A percentile compares a stretch with the other conserved stretches of the same genome.
phyloP scores from a whole-genome alignment of 257 asterid species.

The Solanum lignicaule region DNA sequence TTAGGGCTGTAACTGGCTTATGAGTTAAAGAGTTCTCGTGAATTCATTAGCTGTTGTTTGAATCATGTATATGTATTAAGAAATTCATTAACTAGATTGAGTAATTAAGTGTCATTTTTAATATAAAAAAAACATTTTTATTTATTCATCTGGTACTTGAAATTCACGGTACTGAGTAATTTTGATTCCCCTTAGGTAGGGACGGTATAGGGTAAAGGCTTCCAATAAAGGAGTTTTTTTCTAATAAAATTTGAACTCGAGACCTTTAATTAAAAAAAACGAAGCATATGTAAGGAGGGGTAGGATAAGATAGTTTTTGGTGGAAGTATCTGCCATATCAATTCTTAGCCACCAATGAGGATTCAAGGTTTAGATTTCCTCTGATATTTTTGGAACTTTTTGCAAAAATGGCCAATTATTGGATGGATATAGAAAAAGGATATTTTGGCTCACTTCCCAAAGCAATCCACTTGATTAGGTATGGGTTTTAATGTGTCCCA shows the following conservation, averaged over 20 bases:
- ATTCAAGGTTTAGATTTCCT: slow-evolving; percentile 47
- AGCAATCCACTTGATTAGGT: slow-evolving; percentile 7
- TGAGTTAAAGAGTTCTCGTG: background rate
- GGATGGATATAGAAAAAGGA: slow-evolving; percentile 2
- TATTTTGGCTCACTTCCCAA: slow-evolving; percentile 10
- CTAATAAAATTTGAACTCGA: fast-evolving
- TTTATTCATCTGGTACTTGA: too few relatives aligned
- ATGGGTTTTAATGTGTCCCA: slow-evolving; percentile 14
- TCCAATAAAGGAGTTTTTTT: background rate
- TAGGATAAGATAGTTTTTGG: slow-evolving; percentile 54
- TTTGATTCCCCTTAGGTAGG: too few relatives aligned
- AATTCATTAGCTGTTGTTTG: background rate
- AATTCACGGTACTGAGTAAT: too few relatives aligned
- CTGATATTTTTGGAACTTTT: slow-evolving; percentile 7
- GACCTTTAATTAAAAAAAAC: too few relatives aligned
- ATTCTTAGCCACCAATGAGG: slow-evolving; percentile 42
- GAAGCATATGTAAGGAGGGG: background rate
- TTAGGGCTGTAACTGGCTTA: fast-evolving
- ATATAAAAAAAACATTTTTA: fast-evolving
- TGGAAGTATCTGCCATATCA: slow-evolving; percentile 37
- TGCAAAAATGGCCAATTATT: background rate
- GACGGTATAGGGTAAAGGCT: background rate
- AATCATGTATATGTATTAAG: background rate
- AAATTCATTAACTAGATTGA: too few relatives aligned
- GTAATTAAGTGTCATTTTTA: background rate